Evolutionary conservation across 2,329 filamentous ascomycete species (phyloP).

Genomic region (Pestalotiopsis sp.): DNA sequence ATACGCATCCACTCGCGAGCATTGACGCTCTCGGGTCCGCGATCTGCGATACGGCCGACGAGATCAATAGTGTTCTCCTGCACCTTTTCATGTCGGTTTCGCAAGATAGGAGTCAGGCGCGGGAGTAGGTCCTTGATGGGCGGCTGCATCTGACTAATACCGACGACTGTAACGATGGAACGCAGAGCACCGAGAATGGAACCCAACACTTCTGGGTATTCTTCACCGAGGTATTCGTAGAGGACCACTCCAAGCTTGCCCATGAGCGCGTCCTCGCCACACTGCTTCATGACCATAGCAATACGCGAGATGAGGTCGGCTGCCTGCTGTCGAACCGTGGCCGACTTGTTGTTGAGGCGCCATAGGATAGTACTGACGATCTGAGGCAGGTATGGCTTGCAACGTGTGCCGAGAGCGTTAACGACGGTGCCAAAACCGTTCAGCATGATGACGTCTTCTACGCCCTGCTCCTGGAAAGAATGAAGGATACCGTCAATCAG

Average conservation of each 20-base stretch:
- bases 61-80: conserved; percentile 99
- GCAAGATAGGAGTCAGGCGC: conserved; percentile 93
- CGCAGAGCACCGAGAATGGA: conserved; percentile 94
- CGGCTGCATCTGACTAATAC: conserved; percentile 97
- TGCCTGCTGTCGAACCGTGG: conserved; percentile 94
- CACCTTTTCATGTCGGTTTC: conserved; percentile 98
- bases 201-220: conserved; percentile 96
- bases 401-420: conserved; percentile 88
- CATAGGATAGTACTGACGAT: conserved; percentile 97
- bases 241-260: conserved; percentile 92
- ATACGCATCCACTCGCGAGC: conserved; percentile 99
- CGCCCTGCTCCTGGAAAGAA: conserved; percentile 96
- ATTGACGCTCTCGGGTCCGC: conserved; percentile 94
- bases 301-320: conserved; percentile 96
- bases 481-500: conserved; percentile 94
- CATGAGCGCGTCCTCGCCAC: conserved; percentile 93
- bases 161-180: conserved; percentile 96
- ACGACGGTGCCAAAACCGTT: conserved; percentile 98
- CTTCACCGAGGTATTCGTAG: conserved; percentile 97
- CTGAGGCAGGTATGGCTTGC: conserved; percentile 95
- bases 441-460: conserved; percentile 93
- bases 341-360: conserved; percentile 96
- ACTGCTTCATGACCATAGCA: conserved; percentile 99
- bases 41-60: conserved; percentile 95
- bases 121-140: conserved; percentile 96